phyloP scores from a whole-genome alignment of 495 filamentous ascomycete genomes.

The Podospora australis region DNA sequence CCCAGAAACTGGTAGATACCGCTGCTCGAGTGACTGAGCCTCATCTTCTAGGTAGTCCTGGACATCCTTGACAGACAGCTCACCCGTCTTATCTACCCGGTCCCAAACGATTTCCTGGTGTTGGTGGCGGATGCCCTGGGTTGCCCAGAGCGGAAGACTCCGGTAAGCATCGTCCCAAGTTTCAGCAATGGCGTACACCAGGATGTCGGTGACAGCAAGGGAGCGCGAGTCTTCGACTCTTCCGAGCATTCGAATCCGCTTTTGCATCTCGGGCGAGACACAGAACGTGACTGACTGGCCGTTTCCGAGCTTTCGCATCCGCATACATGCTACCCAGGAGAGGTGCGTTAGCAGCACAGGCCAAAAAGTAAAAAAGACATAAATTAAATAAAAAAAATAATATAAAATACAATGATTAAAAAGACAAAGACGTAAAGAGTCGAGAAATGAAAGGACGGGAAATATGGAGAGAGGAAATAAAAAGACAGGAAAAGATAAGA shows the following conservation, averaged over 20 bases:
- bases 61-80: conserved; percentile 23
- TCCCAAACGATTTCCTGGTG: conserved; percentile 28
- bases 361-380: too few relatives aligned
- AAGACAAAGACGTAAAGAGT: conserved; percentile 32
- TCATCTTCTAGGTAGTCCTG: conserved; percentile 38
- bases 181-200: conserved; percentile 54
- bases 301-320: conserved; percentile 55
- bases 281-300: conserved; percentile 59
- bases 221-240: not conserved
- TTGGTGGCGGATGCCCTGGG: conserved; percentile 49
- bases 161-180: conserved; percentile 44
- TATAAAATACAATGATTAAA: conserved; percentile 1
- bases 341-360: too few relatives aligned
- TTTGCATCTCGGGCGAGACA: conserved; percentile 46
- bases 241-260: conserved; percentile 26
- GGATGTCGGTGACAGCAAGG: conserved; percentile 43
- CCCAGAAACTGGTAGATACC: conserved; percentile 12
- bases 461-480: too few relatives aligned
- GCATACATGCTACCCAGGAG: conserved; percentile 56
- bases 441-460: too few relatives aligned
- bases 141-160: conserved; percentile 53
- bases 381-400: too few relatives aligned
- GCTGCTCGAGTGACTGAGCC: conserved; percentile 18
- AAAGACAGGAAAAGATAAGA: too few relatives aligned
- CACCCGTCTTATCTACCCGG: not conserved